A percentile compares a stretch with the other conserved stretches of the same genome.
These are phyloP conservation scores for Lathyrus aphaca DNA, from an alignment of 306 rosid genomes.

Conservation along the genomic window DNA sequence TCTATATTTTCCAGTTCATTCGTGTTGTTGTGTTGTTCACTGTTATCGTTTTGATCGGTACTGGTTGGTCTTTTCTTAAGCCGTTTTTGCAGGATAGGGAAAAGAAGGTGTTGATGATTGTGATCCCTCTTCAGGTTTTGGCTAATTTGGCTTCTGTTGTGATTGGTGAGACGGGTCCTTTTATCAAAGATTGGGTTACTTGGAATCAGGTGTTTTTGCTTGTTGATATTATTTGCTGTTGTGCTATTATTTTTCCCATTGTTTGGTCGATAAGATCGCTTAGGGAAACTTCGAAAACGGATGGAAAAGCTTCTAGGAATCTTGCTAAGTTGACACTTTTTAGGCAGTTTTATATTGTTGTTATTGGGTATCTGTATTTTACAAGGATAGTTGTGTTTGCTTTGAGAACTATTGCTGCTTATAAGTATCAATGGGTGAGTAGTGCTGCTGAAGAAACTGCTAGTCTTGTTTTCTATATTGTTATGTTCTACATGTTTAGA, in stretches of 20 bases:
- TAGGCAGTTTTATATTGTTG: constrained; percentile 87
- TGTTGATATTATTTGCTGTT: constrained; percentile 89
- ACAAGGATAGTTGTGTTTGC: constrained; percentile 86
- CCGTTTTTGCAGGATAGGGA: constrained; percentile 90
- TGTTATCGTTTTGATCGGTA: constrained; percentile 82
- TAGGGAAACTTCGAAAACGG: constrained; percentile 85
- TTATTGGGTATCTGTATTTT: constrained; percentile 85
- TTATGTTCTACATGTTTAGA: constrained; percentile 95
- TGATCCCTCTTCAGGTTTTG: constrained; percentile 87
- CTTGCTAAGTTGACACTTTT: constrained; percentile 83
- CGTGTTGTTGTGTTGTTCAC: constrained; percentile 80
- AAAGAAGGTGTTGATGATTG: constrained; percentile 94
- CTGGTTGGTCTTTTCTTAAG: constrained; percentile 89
- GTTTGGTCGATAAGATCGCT: constrained; percentile 91
- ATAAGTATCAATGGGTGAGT: constrained; percentile 92
- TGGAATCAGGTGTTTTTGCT: constrained; percentile 93
- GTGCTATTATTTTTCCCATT: constrained; percentile 90
- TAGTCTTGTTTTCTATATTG: constrained; percentile 66
- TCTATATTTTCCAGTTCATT: constrained; percentile 87
- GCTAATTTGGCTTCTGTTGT: constrained; percentile 88
- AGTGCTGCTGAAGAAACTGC: constrained; percentile 90
- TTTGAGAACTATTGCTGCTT: constrained; percentile 83
- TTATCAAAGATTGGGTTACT: constrained; percentile 91
- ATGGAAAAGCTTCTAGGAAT: constrained; percentile 87
- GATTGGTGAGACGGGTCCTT: constrained; percentile 91